Evolutionary conservation across 139 green algal species (phyloP), one percentile per base, ranked within the genome.

Genomic region (Tetratostichococcus sp.): DNA sequence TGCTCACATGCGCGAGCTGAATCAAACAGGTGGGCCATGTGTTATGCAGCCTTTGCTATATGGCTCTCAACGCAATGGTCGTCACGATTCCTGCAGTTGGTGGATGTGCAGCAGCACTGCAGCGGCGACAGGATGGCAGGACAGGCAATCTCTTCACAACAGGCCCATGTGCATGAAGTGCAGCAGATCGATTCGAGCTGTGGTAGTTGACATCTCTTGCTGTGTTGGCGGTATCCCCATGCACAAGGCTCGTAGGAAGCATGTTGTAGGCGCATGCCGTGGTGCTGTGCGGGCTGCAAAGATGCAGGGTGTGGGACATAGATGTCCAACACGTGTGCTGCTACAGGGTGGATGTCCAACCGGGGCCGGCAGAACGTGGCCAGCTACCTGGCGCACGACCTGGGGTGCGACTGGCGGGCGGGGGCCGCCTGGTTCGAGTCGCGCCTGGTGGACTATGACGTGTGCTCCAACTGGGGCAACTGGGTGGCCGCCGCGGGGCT

Each of bases 391-490:
- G 39, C 11, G 39, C 39, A 50, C 11, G 39, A 50, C 39, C 39
- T 50, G 39, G 39, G 39, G 8, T 21, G 6, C 39, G 39, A 50
- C 39, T 50, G 39, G 39, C 39, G 39, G 39, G 8, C 11, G 59
- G 93, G 93, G 1, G 94, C 85, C 0, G 89, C 95, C 73, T 90
- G 81, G 76, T 98, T 97, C 80, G 94, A 98, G 82, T 76, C 72
- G n/a, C 69, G 85, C 33, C 90, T 98, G 71, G 75, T 97, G 14
- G 95, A 98, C 85, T 95, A 98, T 72, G 94, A 98, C 43, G 86
- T 89, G 28, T 70, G 71, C 76, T 79, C 50, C 70, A 98, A 98
- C 83, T 98, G 91, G 85, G 94, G 93, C 74, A 98, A 98, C 89
- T 98, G 94, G 95, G 87, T 91, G 57, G 69, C 89, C 0, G 88